Evolutionary conservation across 2,329 filamentous ascomycete genomes (phyloP), one percentile per base, ranked within the genome.

Genomic region (Cladobotryum protrusum): DNA sequence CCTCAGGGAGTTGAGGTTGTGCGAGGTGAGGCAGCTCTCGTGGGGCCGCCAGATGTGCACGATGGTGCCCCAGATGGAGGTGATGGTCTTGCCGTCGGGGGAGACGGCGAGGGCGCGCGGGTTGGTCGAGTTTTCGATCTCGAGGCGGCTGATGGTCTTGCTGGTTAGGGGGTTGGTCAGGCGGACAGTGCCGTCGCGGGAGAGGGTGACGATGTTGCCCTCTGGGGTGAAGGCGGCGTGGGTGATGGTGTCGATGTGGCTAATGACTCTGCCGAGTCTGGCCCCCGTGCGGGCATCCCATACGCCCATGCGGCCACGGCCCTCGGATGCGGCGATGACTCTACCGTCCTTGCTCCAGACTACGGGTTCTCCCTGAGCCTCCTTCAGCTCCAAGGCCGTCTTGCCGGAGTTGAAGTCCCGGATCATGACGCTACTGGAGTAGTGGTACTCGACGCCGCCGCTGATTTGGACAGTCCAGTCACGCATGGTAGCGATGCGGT

Each of bases 21-120:
- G 72, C 3, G 61, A 67, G 1, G 64, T 63, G 43, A 72, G 33
- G 46, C 62, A 56, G 43, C 64, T 65, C 7, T 55, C 56, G 3
- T 56, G 50, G 0, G 69, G 63, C 42, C 63, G 49, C 71, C 71
- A 73, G 40, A 67, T 49, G 56, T 70, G 63, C 12, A 73, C 64
- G 7, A 60, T 62, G 1, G 62, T 52, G 44, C 66, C 68, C 70
- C 70, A 72, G 46, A 73, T 57, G 29, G 64, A 69, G 17, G 66
- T 59, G 17, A 72, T 59, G 32, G 64, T 58, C 7, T 47, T 47
- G 19, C 67, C 69, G 47, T 69, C 62, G 1, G 52, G 53, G 3
- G 65, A 65, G 5, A 70, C 64, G 36, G 58, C 61, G 15, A 73
- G 48, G 17, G 63, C 59, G 2, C 64, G 65, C 5, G 68, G 63